These are phyloP conservation scores for Epichloe sibirici DNA, from an alignment of 2,329 filamentous ascomycete species.

Conservation along the genomic window DNA sequence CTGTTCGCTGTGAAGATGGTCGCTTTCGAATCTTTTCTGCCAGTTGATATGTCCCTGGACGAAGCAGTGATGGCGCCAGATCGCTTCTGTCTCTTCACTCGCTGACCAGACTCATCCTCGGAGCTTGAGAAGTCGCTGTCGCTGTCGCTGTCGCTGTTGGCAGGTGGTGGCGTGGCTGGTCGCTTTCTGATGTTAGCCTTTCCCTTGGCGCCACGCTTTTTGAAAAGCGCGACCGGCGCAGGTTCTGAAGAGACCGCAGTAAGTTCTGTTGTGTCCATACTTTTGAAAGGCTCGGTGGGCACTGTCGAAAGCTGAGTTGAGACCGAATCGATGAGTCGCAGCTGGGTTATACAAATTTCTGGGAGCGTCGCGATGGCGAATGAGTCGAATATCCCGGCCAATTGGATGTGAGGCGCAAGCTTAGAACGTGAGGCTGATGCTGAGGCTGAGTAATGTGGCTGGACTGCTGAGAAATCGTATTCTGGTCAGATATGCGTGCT, in stretches of 20 bases:
- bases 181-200: slow-evolving; percentile 73
- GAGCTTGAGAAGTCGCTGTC: slow-evolving; percentile 51
- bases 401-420: background rate
- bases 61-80: slow-evolving; percentile 54
- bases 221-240: slow-evolving; percentile 59
- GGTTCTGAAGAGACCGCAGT: background rate
- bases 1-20: slow-evolving; percentile 50
- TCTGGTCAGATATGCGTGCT: background rate
- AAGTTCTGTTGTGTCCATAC: slow-evolving; percentile 4
- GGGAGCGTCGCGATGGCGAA: background rate
- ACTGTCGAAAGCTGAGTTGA: background rate
- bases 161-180: slow-evolving; percentile 63
- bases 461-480: no score
- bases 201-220: slow-evolving; percentile 67
- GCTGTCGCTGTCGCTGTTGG: slow-evolving; percentile 43
- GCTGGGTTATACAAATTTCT: background rate
- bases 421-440: background rate
- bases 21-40: slow-evolving; percentile 29
- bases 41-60: slow-evolving; percentile 31
- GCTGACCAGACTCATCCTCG: slow-evolving; percentile 64
- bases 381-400: background rate
- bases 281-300: background rate
- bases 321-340: background rate
- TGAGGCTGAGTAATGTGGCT: slow-evolving; percentile 1
- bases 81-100: slow-evolving; percentile 69